Conservation (phyloP, 2,329 filamentous ascomycete species). For the Nothopassalora personata region DNA sequence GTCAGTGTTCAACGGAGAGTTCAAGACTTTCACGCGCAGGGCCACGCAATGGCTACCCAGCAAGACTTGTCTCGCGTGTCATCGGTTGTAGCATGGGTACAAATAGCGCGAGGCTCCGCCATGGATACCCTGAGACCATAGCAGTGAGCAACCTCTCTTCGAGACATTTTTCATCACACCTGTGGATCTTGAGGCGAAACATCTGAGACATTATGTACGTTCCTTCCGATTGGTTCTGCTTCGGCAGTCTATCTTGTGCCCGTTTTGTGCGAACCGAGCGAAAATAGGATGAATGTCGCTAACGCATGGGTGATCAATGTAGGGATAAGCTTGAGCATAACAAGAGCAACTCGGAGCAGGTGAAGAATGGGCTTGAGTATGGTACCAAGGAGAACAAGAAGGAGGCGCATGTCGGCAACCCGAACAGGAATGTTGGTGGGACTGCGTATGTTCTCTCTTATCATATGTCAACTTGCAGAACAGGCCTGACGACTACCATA, state of each 20-base stretch:
- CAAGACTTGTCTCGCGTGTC: neutral
- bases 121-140: neutral
- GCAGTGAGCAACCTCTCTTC: neutral
- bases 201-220: neutral
- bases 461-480: neutral
- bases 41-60: neutral
- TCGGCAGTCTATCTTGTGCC: too few species aligned
- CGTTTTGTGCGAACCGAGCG: neutral
- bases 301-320: neutral
- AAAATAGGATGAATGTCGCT: neutral
- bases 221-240: neutral
- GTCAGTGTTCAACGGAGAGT: neutral
- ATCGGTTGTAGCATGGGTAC: neutral
- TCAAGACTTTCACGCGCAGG: neutral
- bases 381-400: constrained; percentile 7
- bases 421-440: constrained; percentile 20
- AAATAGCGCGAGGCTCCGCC: neutral
- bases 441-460: constrained; percentile 15
- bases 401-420: constrained; percentile 14
- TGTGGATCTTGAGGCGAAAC: neutral
- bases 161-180: neutral
- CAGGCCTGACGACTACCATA: neutral
- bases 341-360: constrained; percentile 1
- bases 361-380: constrained; percentile 10
- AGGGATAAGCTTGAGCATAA: constrained; percentile 1